Base-by-base conservation (phyloP, 2,329 filamentous ascomycete genomes). In the Arthroderma sp. region DNA sequence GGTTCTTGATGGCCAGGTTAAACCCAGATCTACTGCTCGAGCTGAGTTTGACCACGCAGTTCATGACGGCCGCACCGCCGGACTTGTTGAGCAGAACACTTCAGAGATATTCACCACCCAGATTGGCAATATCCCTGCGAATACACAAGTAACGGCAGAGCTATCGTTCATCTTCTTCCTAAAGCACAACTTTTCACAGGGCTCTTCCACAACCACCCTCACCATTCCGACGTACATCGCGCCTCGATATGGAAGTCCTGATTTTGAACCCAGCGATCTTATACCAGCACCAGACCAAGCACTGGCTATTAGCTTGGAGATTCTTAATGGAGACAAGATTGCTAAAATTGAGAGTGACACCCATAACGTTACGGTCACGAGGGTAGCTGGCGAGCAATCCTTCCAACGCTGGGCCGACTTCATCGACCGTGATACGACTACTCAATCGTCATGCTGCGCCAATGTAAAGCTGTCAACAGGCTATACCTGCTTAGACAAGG, bases 61-160 rank as follows among this genome's bases (percentile, higher is more conserved):
- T 1, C 71, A 73, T 1, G 71, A 74, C 7, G 81, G 84, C 1
- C 73, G 86, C 64, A 79, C 78, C 0, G 85, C 86, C 1, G 85
- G 79, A 0, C 73, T 89, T 6, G 71, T 89, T 1, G 80, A 87
- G 61, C 82, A 86, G 65, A 73, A 79, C 17, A 76, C 82, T 1
- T 75, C 79, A 1, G 86, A 89, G 66, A 79, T 86, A 31, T 89
- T 88, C 66, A 81, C 77, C 2, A 85, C 84, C 0, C 81, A 77
- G 0, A 71, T 90, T 0, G 85, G 85, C 8, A 88, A 87, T 61
- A 77, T 89, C 0, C 81, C 83, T 0, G 76, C 80, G 15, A n/a
- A 59, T 6, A 52, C 57, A 2, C 52, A 11, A 15, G 43, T 54
- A 21, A 17, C 38, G 4, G 57, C 53, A 15, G 54, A 56, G 21